phyloP scores from a whole-genome alignment of 805 yeast species.

The Yarrowia alimentaria region DNA sequence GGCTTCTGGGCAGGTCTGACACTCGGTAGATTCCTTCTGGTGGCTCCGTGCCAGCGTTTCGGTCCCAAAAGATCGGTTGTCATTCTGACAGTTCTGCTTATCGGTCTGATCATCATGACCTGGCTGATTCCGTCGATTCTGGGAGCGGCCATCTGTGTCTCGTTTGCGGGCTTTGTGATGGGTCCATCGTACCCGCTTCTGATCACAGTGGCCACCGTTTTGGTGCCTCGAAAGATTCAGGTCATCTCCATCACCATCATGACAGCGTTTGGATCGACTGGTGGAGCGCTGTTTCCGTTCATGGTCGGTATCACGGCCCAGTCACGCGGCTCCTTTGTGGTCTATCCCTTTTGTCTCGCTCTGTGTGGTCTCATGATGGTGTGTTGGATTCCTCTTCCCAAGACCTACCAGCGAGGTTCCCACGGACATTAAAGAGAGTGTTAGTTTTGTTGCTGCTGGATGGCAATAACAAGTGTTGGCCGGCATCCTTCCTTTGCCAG shows the following conservation, averaged over 20 bases:
- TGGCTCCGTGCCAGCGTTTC: conserved; percentile 13
- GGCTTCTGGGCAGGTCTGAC: conserved; percentile 75
- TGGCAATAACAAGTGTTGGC: no score
- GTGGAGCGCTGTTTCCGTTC: conserved; percentile 75
- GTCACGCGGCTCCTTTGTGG: conserved; percentile 14
- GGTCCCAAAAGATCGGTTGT: conserved; percentile 15
- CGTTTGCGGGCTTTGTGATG: conserved; percentile 56
- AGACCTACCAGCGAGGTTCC: conserved; percentile 7
- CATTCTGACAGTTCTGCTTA: background rate
- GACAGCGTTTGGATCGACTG: conserved; percentile 79
- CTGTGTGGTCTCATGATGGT: conserved; percentile 21
- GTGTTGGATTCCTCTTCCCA: conserved; percentile 10
- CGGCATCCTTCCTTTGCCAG: no score
- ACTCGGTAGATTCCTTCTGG: conserved; percentile 55
- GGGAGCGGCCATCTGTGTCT: conserved; percentile 47
- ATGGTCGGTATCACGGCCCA: conserved; percentile 50
- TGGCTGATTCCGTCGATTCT: conserved; percentile 38
- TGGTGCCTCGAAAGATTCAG: conserved; percentile 59
- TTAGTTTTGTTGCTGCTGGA: no score
- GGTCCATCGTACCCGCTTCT: conserved; percentile 78
- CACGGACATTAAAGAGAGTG: conserved; percentile 3
- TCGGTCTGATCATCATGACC: conserved; percentile 32
- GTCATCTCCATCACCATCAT: conserved; percentile 70
- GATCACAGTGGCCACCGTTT: conserved; percentile 59
- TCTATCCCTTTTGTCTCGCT: conserved; percentile 18